Evolutionary conservation across 306 rosid species (phyloP), one percentile per base, ranked within the genome.

Genomic region (Sophora flavescens): DNA sequence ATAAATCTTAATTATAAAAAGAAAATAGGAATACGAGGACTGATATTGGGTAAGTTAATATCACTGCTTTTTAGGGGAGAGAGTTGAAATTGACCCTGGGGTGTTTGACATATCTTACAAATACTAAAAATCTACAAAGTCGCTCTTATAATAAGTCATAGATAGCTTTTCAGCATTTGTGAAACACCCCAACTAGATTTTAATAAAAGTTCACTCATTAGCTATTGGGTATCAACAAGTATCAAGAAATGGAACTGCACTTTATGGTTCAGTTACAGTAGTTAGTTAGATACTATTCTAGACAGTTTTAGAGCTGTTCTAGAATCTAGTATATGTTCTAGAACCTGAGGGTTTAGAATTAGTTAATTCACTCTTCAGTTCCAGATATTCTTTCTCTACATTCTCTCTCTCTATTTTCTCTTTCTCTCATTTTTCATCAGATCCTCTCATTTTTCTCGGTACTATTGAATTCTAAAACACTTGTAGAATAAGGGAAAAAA

Each of bases 1-100:
- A 84, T 71, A 74, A 75, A 80, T 42, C 50, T 16, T 28, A 30
- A 11, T 44, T 72, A 66, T 50, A 74, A 69, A 81, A 73, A 28
- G 65, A 71, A 53, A 76, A 14, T 28, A 76, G 74, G 70, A 65
- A 83, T 8, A 78, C 67, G 64, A 62, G 63, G 62, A 71, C 6
- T 59, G 35, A 62, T 30, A 28, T 52, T 63, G 50, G 68, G 47
- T 45, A 54, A 63, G 47, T 50, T 15, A 73, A 66, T 2, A 74
- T 54, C 57, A 75, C 50, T n/a, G n/a, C 17, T 22, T 36, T 63
- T 8, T 35, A 22, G 8, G 77, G 17, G 30, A 60, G 50, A 42
- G 44, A 69, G n/a, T 42, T 64, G 33, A 72, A 70, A 57, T 22
- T 41, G 32, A 63, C 57, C 73, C 28, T 12, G 64, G 22, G 51